Evolutionary conservation across 2,329 filamentous ascomycete genomes (phyloP), one percentile per base, ranked within the genome.

Genomic region (Capronia americana): DNA sequence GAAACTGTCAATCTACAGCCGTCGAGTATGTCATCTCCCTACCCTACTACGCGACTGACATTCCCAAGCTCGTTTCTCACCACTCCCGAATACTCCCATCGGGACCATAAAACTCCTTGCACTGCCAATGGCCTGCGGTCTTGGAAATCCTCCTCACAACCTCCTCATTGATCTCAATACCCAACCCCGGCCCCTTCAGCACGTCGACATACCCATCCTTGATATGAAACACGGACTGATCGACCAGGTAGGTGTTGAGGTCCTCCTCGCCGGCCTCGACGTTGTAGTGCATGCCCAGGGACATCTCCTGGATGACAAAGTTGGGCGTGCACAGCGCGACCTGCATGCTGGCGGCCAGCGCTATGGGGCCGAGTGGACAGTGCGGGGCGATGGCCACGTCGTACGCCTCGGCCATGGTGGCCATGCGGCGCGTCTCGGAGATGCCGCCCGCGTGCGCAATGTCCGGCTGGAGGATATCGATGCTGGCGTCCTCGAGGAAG

Each of bases 251-350:
- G 28, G 85, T 90, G 12, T 85, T 85, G 62, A 91, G 79, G 74
- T 92, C 89, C 71, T 87, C 82, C 1, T 86, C 83, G 1, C 86
- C 88, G 0, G 83, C 85, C 72, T 84, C 83, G 3, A 78, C 77
- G 71, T 93, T 93, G 74, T 93, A 93, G 75, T 93, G 91, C 71
- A 93, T 93, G 0, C 90, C 91, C 32, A 92, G 74, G 61, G 87
- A 89, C 91, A 92, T 92, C 76, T 92, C 90, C 73, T 91, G 87
- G 28, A 92, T 92, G 0, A 84, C 85, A 74, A 89, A 91, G 75
- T 89, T 92, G 23, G 82, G 83, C 14, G 79, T 85, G 12, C 76
- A 79, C 34, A 84, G 79, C 17, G 85, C 87, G 1, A 92, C 84
- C 66, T 92, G 89, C 26, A 91, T 80, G 63, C 83, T 87, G 0